Conservation (phyloP, 2,329 filamentous ascomycete species). For the Aspergillus sp. region DNA sequence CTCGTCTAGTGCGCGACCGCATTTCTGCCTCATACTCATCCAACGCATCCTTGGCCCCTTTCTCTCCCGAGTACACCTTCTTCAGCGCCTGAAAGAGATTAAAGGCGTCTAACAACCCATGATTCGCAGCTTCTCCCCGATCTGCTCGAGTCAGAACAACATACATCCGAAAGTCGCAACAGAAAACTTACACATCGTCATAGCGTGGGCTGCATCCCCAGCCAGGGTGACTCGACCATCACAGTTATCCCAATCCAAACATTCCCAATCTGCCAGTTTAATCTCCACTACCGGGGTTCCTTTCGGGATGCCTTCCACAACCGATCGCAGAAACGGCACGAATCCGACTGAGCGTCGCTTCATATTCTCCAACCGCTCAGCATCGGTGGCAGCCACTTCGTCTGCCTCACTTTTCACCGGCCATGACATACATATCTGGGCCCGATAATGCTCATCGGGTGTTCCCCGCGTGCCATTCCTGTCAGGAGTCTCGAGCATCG, state of each 20-base stretch:
- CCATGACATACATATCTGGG: constrained; percentile 54
- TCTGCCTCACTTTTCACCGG: constrained; percentile 34
- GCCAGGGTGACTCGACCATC: constrained; percentile 31
- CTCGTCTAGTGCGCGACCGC: constrained; percentile 29
- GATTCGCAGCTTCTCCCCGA: constrained; percentile 37
- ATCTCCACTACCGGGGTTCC: constrained; percentile 31
- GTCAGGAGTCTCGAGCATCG: constrained; percentile 46
- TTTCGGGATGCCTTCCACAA: constrained; percentile 28
- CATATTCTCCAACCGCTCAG: constrained; percentile 44
- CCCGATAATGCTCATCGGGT: constrained; percentile 39
- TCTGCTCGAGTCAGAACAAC: constrained; percentile 17
- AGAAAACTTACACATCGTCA: constrained; percentile 34
- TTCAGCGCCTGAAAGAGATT: constrained; percentile 21
- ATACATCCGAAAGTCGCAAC: background rate
- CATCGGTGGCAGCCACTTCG: constrained; percentile 37
- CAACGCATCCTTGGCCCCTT: constrained; percentile 18
- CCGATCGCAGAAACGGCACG: constrained; percentile 23
- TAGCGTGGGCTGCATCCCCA: constrained; percentile 36
- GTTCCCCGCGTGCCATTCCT: constrained; percentile 39
- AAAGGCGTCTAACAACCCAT: constrained; percentile 33
- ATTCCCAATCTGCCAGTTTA: constrained; percentile 32
- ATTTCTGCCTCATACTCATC: constrained; percentile 35
- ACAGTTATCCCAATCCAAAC: constrained; percentile 33
- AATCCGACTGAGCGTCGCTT: constrained; percentile 33
- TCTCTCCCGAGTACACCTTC: constrained; percentile 13